Evolutionary conservation across 495 filamentous ascomycete species (phyloP), one percentile per base, ranked within the genome.

Genomic region (Penicillium alfredii): DNA sequence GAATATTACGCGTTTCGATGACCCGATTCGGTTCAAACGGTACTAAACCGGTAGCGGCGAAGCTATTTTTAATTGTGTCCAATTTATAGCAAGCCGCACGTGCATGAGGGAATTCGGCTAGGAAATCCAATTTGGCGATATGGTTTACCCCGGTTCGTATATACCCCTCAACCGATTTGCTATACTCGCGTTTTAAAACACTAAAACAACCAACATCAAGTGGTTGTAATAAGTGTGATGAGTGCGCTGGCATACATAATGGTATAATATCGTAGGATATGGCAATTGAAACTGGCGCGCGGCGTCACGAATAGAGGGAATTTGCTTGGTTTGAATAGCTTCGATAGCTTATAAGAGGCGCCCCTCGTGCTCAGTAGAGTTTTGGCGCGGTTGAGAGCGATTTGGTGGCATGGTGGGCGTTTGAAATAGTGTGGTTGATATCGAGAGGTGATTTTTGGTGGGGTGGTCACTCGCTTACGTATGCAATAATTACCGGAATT

Each of bases 191-290:
- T 14, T 58, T 52, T 6, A 55, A 23, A 0, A 40, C 32, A 4
- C 30, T 20, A 40, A 59, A 53, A 33, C 35, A 34, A 11, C 49
- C 38, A n/a, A 61, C 42, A 45, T 56, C 55, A 16, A 61, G 46
- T 10, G 55, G 57, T 30, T 61, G 55, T 13, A 56, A 39, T 10
- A 45, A 16, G 25, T 61, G 38, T n/a, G 56, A 55, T 8, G 37
- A 45, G 37, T 59, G 45, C 8, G 48, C 7, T 4, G 54, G 43
- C 14, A 60, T 44, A 28, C 42, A 58, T 8, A 56, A 27, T 3
- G 44, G 23, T 3, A 49, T 35, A 35, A 56, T 52, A 20, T 51
- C 35, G n/a, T 50, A n/a, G n/a, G n/a, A n/a, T n/a, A n/a, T n/a
- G n/a, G n/a, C n/a, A n/a, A n/a, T n/a, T n/a, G n/a, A n/a, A n/a